Evolutionary conservation across 306 rosid genomes (phyloP), one percentile per base, ranked within the genome.

Genomic region (Rosa lucieae): DNA sequence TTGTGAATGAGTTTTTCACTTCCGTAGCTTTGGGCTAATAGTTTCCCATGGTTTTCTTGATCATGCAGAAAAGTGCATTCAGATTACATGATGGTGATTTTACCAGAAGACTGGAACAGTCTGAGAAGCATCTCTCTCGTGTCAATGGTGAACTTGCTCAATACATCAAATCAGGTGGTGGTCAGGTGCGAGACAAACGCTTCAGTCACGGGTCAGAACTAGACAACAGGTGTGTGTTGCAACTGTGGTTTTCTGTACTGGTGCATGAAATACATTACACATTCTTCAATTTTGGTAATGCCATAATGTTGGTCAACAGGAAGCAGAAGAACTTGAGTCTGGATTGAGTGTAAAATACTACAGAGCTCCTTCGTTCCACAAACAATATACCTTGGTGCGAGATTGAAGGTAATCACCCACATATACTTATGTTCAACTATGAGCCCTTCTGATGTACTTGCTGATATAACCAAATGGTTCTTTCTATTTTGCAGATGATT

Each of bases 81-180:
- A 84, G 77, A 79, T 52, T 65, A 61, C 86, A 84, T 63, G 84
- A 84, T n/a, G 82, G 8, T 83, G 93, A 91, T 79, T 76, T 61
- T 74, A 80, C 74, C 20, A 89, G 20, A 77, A 88, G 97, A 80
- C 81, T 86, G 70, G 87, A 93, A 37, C 89, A 87, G 66, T 80
- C 92, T 74, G 92, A 88, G 81, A 84, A 78, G 77, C 85, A 81
- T 80, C 88, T 87, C 77, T 89, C 91, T 74, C 92, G 82, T 8
- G 89, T 84, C 39, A 91, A 92, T 42, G 88, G 85, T 65, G 94
- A 92, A 83, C 86, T 86, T 46, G 80, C 87, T 79, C 88, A 80
- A 29, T 81, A 85, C 73, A 65, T 83, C 44, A 82, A 89, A 78
- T 78, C 88, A 75, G 78, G 86, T 69, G 87, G 85, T 23, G 84